Evolutionary conservation across 768 basidiomycete species (phyloP), one percentile per base, ranked within the genome.

Genomic region (Kwoniella botswanensis): DNA sequence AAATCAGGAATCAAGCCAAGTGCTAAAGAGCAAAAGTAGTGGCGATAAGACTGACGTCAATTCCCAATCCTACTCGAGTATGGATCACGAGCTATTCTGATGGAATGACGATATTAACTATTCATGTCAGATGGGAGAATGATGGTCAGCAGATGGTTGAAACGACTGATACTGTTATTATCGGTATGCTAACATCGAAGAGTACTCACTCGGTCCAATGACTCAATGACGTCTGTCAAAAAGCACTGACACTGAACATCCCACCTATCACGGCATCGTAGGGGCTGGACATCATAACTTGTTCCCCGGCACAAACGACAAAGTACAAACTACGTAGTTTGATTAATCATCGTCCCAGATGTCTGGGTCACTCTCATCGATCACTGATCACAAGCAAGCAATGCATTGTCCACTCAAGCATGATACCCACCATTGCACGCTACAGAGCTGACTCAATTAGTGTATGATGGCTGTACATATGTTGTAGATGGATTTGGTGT

Each of bases 1-100:
- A 35, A 35, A 35, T 35, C 35, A 35, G 35, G 35, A 6, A 35
- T 35, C 35, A 6, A 35, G 6, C 29, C 35, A 35, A 15, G n/a
- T n/a, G n/a, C n/a, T n/a, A n/a, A n/a, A n/a, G n/a, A n/a, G n/a
- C n/a, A n/a, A n/a, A n/a, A n/a, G 22, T 26, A 58, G 57, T 58
- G 57, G 57, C 57, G 57, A 58, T 55, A 55, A 21, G 0, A 56
- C 26, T 58, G 57, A 58, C 57, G 57, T 58, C 57, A 58, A 58
- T 35, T 13, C 24, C 10, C 21, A 5, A 18, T 54, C 2, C 17
- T 3, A n/a, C 13, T 35, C 13, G n/a, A 15, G 53, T 18, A 10
- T 35, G 6, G 26, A 58, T 58, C 57, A 58, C 57, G 55, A 22
- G 55, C 55, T 21, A 21, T 24, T 7, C 55, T 56, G 11, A n/a